Base-by-base conservation (phyloP, 2,329 filamentous ascomycete species). In the Trichoderma endophyticum region DNA sequence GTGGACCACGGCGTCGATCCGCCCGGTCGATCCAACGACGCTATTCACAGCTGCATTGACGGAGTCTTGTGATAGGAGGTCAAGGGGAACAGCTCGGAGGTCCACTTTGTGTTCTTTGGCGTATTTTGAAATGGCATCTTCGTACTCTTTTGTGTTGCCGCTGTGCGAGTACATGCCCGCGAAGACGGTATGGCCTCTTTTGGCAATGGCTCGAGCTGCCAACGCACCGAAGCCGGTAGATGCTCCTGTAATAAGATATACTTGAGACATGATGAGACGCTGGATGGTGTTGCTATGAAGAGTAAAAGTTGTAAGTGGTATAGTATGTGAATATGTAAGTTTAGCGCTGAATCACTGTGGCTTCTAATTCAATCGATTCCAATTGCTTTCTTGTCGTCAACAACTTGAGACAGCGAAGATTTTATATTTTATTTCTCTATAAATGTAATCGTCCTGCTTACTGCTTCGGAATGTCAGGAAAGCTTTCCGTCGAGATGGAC, bases 1-100 rank as follows among this genome's bases (percentile, higher is more conserved):
- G 66, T 70, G 66, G 36, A 70, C 34, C 3, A 70, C 57, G 30
- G 66, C 66, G 34, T 70, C 66, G 57, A 70, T 70, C 57, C 66
- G 28, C 21, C 66, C 66, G 14, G 66, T 54, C 21, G 66, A 60
- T 61, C 28, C 30, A 39, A 70, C 24, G 11, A 70, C 57, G 4
- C 9, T 61, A 24, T 48, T 61, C 21, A 70, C 66, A 30, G 66
- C 66, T n/a, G 36, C 39, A 28, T 70, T 3, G 8, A 70, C 66
- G 14, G 66, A 70, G 14, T 51, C 57, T 28, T 70, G 66, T 2
- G 66, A 70, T 5, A 70, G 39, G 15, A 70, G 57, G 15, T 70
- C 57, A 0, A 70, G 56, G 11, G 57, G 57, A 0, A 70, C n/a
- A 26, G 66, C 28, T 7, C 66, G 36, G 28, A 70, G 66, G 28